These are phyloP conservation scores for Cryoendolithus antarcticus DNA, from an alignment of 2,329 filamentous ascomycete genomes.

Conservation along the genomic window DNA sequence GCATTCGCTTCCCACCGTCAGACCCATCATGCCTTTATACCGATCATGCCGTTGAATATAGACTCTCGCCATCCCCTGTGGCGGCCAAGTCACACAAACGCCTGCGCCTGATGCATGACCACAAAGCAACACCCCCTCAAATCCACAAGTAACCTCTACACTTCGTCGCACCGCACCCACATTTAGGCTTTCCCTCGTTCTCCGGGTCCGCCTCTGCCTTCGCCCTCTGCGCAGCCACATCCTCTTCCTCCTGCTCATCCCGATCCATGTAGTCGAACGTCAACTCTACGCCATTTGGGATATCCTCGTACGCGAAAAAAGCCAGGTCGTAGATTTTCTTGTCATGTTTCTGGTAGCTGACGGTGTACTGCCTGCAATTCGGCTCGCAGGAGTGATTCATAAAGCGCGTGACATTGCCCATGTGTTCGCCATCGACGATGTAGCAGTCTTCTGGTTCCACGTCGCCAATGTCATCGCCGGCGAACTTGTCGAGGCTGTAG, in stretches of 20 bases:
- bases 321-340: conserved; percentile 64
- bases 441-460: conserved; percentile 22
- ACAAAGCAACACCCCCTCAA: conserved; percentile 10
- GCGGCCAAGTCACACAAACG: too few relatives aligned
- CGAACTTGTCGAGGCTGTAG: conserved; percentile 71
- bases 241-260: conserved; percentile 33
- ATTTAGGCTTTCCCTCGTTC: conserved; percentile 31
- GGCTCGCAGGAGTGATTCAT: conserved; percentile 76
- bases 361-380: conserved; percentile 66
- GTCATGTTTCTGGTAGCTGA: conserved; percentile 65
- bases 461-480: conserved; percentile 36
- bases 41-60: too few relatives aligned
- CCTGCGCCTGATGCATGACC: too few relatives aligned
- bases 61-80: too few relatives aligned
- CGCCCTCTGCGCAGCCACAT: conserved; percentile 13
- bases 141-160: conserved; percentile 61
- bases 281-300: conserved; percentile 54
- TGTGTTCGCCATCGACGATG: conserved; percentile 55
- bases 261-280: conserved; percentile 72
- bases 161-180: conserved; percentile 48
- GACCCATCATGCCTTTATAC: too few relatives aligned
- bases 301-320: conserved; percentile 58
- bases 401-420: conserved; percentile 67
- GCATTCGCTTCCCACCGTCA: too few relatives aligned
- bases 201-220: conserved; percentile 38